phyloP scores from a whole-genome alignment of 108 stramenopile genomes.

The Stephanodiscus triporus region DNA sequence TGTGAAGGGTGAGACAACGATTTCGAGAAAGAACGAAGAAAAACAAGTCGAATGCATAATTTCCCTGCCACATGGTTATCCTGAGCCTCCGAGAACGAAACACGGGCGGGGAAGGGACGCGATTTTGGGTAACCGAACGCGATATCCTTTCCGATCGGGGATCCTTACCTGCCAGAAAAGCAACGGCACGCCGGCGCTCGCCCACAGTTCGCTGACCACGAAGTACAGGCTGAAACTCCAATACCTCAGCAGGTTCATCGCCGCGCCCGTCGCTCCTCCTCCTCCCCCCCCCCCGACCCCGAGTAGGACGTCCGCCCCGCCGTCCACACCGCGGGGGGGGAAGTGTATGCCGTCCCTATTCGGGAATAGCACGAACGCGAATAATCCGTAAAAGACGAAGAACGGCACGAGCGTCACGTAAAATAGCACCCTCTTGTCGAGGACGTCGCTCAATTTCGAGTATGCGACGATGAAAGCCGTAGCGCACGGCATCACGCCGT shows the following conservation, averaged over 20 bases:
- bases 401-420: constrained; percentile 68
- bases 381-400: constrained; percentile 69
- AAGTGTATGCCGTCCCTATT: constrained; percentile 64
- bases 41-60: constrained; percentile 2
- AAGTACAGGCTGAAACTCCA: constrained; percentile 58
- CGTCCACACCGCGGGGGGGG: no score
- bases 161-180: constrained; percentile 58
- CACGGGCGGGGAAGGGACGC: neutral
- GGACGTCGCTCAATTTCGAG: constrained; percentile 54
- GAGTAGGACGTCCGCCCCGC: no score
- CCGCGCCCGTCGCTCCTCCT: constrained; percentile 28
- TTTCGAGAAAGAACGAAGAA: neutral
- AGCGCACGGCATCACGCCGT: constrained; percentile 54
- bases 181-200: constrained; percentile 53
- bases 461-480: constrained; percentile 52
- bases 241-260: constrained; percentile 44
- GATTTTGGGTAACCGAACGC: no score
- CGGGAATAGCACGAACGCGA: constrained; percentile 71
- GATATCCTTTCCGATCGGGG: no score
- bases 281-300: constrained; percentile 18
- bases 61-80: neutral
- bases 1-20: constrained; percentile 47
- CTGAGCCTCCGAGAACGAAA: no score
- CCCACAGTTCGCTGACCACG: constrained; percentile 56
- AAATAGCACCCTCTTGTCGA: constrained; percentile 59